phyloP scores from a whole-genome alignment of 257 asterid species.

The Nicotiana otophora region DNA sequence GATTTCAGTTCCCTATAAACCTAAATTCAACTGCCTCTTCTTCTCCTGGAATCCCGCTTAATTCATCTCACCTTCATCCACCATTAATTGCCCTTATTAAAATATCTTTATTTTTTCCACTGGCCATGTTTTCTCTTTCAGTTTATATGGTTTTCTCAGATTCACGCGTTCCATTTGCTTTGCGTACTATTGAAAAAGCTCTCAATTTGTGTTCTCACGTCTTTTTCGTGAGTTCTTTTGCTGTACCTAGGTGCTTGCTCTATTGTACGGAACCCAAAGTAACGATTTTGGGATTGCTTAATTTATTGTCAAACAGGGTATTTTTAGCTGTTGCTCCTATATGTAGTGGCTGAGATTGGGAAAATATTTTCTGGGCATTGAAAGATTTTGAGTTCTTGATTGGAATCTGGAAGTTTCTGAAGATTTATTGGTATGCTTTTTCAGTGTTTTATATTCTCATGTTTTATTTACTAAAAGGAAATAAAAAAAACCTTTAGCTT shows the following conservation, averaged over 20 bases:
- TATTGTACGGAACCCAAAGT: not conserved
- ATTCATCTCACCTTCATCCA: not conserved
- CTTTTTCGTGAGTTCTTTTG: constrained; percentile 11
- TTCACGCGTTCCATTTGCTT: constrained; percentile 23
- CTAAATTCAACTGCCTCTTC: constrained; percentile 11
- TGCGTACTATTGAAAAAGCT: constrained; percentile 28
- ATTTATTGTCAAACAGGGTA: not conserved
- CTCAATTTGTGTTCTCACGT: constrained; percentile 12
- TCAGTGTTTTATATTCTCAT: not conserved
- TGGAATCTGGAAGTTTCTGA: not conserved
- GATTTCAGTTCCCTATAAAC: constrained; percentile 19
- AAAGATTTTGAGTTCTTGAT: constrained; percentile 1
- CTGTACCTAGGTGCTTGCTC: not conserved
- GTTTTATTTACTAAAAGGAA: not conserved
- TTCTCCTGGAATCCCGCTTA: constrained; percentile 30
- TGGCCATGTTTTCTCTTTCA: not conserved
- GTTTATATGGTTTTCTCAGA: not conserved
- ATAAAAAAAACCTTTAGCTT: not conserved
- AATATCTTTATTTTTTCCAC: not conserved
- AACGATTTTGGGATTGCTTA: not conserved
- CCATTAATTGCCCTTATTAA: not conserved
- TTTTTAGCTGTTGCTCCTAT: not conserved
- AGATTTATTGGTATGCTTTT: not conserved
- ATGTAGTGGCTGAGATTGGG: not conserved
- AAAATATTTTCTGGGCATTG: not conserved